Evolutionary conservation across 768 basidiomycete genomes (phyloP).

Genomic region (Suillus lakei): DNA sequence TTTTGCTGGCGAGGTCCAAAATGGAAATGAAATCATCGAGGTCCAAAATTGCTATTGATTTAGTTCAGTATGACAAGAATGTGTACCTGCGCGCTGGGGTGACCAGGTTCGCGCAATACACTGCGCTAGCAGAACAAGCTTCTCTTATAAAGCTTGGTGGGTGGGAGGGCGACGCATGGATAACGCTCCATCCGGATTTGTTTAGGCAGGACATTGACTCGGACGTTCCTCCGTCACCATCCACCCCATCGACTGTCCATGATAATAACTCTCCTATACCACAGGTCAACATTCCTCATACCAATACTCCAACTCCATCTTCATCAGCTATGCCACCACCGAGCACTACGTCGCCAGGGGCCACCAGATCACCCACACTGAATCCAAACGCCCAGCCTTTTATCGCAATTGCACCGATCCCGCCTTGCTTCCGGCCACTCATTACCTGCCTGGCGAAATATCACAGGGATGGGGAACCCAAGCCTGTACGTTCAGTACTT

Average conservation of each 20-base stretch:
- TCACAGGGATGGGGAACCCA: constrained; percentile 34
- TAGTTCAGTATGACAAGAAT: constrained; percentile 33
- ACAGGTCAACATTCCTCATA: not conserved
- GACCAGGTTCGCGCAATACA: constrained; percentile 30
- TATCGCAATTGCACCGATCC: not conserved
- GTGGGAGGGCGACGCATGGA: constrained; percentile 21
- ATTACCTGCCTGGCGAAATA: constrained; percentile 38
- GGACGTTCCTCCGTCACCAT: not conserved
- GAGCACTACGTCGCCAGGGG: not conserved
- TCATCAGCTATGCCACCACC: not conserved
- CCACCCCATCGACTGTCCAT: not conserved
- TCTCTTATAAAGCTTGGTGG: constrained; percentile 34
- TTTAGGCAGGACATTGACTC: constrained; percentile 5
- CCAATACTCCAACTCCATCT: not conserved
- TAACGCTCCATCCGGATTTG: constrained; percentile 32
- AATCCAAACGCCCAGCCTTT: not conserved
- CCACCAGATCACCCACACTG: not conserved
- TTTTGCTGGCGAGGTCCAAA: constrained; percentile 27
- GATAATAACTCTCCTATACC: not conserved
- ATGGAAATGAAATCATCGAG: too few relatives aligned
- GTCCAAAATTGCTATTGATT: constrained; percentile 38
- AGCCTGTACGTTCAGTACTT: constrained; percentile 41
- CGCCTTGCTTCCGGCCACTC: constrained; percentile 30
- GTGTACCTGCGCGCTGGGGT: constrained; percentile 32
- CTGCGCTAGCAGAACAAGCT: constrained; percentile 27